These are phyloP conservation scores for Agaricus subrufescens DNA, from an alignment of 768 basidiomycete species.

Conservation along the genomic window DNA sequence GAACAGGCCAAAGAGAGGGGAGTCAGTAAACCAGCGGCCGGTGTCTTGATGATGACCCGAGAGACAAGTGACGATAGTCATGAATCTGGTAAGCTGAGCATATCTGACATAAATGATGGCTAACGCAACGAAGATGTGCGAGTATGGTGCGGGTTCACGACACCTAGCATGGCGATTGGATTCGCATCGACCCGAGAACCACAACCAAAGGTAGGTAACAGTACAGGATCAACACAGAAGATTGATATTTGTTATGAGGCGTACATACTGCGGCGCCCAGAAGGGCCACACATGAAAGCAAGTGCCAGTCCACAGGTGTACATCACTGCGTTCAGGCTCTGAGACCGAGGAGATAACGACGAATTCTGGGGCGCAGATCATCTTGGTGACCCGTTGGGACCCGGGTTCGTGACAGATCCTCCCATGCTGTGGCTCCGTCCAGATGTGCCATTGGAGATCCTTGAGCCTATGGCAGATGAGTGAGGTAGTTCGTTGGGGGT, in stretches of 20 bases:
- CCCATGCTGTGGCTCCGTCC: constrained; percentile 8
- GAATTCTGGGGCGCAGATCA: neutral
- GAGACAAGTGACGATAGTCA: constrained; percentile 29
- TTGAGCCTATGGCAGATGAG: constrained; percentile 6
- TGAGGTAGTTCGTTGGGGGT: constrained; percentile 4
- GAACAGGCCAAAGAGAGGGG: constrained; percentile 33
- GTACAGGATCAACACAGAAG: neutral
- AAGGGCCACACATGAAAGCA: constrained; percentile 10
- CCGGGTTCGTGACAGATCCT: constrained; percentile 2
- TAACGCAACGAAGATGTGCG: constrained; percentile 38
- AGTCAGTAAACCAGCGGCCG: constrained; percentile 47
- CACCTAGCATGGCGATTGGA: constrained; percentile 76
- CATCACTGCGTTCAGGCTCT: constrained; percentile 44
- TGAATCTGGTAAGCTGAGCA: constrained; percentile 12
- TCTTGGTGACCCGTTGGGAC: constrained; percentile 8
- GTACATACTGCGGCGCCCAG: constrained; percentile 37
- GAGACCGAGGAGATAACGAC: constrained; percentile 10
- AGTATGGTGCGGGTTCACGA: constrained; percentile 83
- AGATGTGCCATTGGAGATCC: constrained; percentile 5
- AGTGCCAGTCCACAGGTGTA: constrained; percentile 38
- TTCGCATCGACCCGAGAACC: constrained; percentile 53
- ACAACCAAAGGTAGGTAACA: constrained; percentile 51
- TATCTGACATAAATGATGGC: neutral
- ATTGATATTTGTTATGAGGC: constrained; percentile 21
- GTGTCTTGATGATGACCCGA: constrained; percentile 55